Evolutionary conservation across 148 eudicot species (phyloP), one percentile per base, ranked within the genome.

Genomic region (Chenopodium album): DNA sequence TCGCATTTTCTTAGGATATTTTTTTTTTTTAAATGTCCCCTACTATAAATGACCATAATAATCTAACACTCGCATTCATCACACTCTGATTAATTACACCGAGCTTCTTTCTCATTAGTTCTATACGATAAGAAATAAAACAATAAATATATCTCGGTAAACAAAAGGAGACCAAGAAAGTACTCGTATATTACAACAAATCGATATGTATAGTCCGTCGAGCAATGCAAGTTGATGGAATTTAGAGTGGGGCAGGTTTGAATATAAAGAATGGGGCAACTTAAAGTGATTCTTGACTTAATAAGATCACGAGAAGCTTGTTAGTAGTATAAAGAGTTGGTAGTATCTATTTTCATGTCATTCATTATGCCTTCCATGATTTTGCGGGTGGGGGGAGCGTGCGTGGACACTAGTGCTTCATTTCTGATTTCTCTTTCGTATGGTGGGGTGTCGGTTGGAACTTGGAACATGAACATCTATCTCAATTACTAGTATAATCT

Each of bases 391-490:
- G 47, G 63, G 44, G 65, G 48, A 76, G 78, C 67, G 48, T 76
- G 48, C 44, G 62, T 56, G 62, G 56, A 52, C 44, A 41, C 44
- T 48, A 12, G 19, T 54, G 46, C 68, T 22, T 22, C 52, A 6
- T 41, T 10, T 56, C 62, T 56, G 6, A 56, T 56, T 73, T 73
- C 76, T 73, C 76, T 3, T 41, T 41, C 44, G 44, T 41, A 22
- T 73, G 32, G 59, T 56, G 68, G 78, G 68, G 26, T 76, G 78
- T 76, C 78, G 78, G 78, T 60, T 47, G 76, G 71, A 66, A 20
- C 9, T 62, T 73, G 20, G 76, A 73, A 41, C 0, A 2, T 26
- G 26, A 34, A 2, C 44, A 41, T 41, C 44, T 52, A 6, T 72
- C 76, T 60, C 76, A 47, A 20, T 41, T 6, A 9, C 44, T 71